Percentiles rank a stretch among this genome's conserved stretches.
Conservation (phyloP, 306 rosid species). For the Cercis canadensis region DNA sequence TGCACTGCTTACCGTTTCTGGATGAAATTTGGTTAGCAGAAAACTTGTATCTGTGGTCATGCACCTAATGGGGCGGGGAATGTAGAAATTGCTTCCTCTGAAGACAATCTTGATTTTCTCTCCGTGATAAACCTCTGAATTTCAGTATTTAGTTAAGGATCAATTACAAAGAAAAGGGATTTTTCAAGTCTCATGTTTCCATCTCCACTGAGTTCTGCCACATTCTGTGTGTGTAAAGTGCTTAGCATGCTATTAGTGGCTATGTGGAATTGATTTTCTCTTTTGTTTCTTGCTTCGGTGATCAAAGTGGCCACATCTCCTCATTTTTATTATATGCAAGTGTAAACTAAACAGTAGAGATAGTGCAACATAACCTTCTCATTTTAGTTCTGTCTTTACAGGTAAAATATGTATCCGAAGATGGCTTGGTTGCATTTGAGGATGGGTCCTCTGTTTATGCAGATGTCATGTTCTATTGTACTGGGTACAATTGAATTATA, state of each 20-base stretch:
- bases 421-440: conserved; percentile 45
- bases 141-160: neutral
- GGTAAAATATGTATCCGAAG: conserved; percentile 36
- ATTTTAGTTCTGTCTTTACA: conserved; percentile 14
- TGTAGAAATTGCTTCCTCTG: neutral
- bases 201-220: too few relatives aligned
- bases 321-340: neutral
- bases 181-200: neutral
- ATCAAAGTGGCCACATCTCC: neutral
- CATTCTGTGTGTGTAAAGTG: too few relatives aligned
- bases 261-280: too few relatives aligned
- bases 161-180: neutral
- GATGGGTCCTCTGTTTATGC: conserved; percentile 48
- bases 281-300: neutral
- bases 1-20: neutral
- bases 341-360: neutral
- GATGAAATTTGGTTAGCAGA: neutral
- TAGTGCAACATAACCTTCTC: neutral
- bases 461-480: conserved; percentile 44
- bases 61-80: neutral
- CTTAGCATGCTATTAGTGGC: neutral
- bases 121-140: neutral
- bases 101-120: neutral
- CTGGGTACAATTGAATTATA: conserved; percentile 38
- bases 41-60: neutral